These are phyloP conservation scores for Kwoniella sp. DNA, from an alignment of 768 basidiomycete genomes.

Conservation along the genomic window DNA sequence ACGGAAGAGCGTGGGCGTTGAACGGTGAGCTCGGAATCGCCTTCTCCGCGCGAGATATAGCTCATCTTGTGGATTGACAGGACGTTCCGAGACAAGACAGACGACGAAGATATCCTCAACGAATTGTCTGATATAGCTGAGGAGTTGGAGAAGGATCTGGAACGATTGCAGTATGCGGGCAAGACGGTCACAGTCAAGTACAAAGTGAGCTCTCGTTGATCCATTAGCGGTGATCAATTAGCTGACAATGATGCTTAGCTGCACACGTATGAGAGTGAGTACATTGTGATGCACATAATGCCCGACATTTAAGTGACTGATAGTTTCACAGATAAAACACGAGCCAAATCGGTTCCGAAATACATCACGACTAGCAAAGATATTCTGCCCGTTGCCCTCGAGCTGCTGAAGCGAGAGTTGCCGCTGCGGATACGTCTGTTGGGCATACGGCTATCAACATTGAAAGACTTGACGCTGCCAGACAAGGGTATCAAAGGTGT, in stretches of 20 bases:
- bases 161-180: conserved; percentile 76
- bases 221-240: background rate
- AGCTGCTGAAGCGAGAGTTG: conserved; percentile 76
- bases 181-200: conserved; percentile 88
- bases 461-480: conserved; percentile 73
- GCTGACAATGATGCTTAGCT: conserved; percentile 56
- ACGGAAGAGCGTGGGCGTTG: conserved; percentile 87
- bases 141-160: conserved; percentile 80
- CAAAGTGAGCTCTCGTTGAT: conserved; percentile 60
- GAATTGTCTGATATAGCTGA: conserved; percentile 80
- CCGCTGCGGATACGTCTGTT: conserved; percentile 81
- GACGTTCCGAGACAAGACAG: conserved; percentile 72
- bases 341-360: conserved; percentile 75
- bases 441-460: conserved; percentile 81
- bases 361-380: conserved; percentile 80
- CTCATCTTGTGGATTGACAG: conserved; percentile 56
- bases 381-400: conserved; percentile 77
- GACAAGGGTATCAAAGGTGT: conserved; percentile 74
- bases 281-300: conserved; percentile 10
- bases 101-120: conserved; percentile 68
- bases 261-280: conserved; percentile 78
- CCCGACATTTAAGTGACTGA: conserved; percentile 10
- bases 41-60: background rate
- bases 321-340: conserved; percentile 65
- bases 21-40: conserved; percentile 63